phyloP scores from a whole-genome alignment of 192 early-diverging fungal species.

The Backusella liffmaniae region DNA sequence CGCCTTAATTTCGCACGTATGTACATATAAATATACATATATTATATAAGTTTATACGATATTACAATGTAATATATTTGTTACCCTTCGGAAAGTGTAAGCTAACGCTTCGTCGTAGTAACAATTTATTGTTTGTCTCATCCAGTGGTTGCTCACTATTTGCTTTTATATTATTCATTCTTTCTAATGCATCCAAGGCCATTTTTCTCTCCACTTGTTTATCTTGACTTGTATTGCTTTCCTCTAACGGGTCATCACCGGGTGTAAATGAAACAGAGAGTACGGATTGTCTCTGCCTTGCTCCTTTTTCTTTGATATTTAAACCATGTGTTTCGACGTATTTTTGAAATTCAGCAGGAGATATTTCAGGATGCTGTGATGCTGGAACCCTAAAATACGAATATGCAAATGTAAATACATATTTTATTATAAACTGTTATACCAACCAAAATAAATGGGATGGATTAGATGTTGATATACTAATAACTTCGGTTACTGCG shows the following conservation, averaged over 20 bases:
- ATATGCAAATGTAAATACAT: background rate
- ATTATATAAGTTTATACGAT: background rate
- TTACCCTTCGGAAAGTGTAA: constrained; percentile 17
- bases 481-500: constrained; percentile 22
- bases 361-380: constrained; percentile 32
- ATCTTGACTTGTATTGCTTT: background rate
- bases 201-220: background rate
- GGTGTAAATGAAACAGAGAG: constrained; percentile 32
- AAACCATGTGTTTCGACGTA: constrained; percentile 28
- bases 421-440: background rate
- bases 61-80: background rate
- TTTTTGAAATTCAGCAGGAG: constrained; percentile 32
- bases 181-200: constrained; percentile 3
- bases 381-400: constrained; percentile 26
- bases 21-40: background rate
- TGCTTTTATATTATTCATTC: background rate
- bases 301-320: constrained; percentile 1
- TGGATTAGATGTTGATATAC: constrained; percentile 27
- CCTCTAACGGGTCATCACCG: background rate
- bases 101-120: constrained; percentile 20
- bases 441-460: constrained; percentile 32
- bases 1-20: constrained; percentile 1
- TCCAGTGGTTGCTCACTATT: background rate
- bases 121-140: background rate
- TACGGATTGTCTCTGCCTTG: constrained; percentile 25